These are phyloP conservation scores for Torulaspora microellipsoides DNA, from an alignment of 805 yeast species.

Conservation along the genomic window DNA sequence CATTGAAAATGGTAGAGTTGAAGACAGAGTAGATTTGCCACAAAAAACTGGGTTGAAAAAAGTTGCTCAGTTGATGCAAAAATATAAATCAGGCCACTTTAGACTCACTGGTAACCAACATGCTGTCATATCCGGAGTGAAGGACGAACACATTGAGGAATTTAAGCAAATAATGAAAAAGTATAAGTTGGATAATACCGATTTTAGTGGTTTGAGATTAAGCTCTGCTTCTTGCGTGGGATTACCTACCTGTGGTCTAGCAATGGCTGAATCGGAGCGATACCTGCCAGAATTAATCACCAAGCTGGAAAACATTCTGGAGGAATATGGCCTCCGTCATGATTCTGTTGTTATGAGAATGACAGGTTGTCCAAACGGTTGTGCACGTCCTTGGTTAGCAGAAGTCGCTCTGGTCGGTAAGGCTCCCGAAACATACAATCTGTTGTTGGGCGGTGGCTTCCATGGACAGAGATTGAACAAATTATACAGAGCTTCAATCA, in stretches of 20 bases:
- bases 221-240: slow-evolving; percentile 97
- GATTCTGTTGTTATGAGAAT: slow-evolving; percentile 94
- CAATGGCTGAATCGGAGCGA: slow-evolving; percentile 98
- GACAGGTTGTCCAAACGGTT: slow-evolving; percentile 99
- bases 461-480: slow-evolving; percentile 91
- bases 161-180: slow-evolving; percentile 62
- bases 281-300: slow-evolving; percentile 72
- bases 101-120: slow-evolving; percentile 96
- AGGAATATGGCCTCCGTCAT: slow-evolving; percentile 88
- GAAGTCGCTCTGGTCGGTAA: slow-evolving; percentile 95
- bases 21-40: slow-evolving; percentile 83
- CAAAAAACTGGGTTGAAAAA: slow-evolving; percentile 82
- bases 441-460: slow-evolving; percentile 94
- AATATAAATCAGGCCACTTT: slow-evolving; percentile 70
- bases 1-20: slow-evolving; percentile 95
- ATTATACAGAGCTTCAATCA: slow-evolving; percentile 79
- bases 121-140: slow-evolving; percentile 66
- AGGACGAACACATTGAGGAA: slow-evolving; percentile 58
- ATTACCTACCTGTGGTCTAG: slow-evolving; percentile 97
- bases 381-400: slow-evolving; percentile 98
- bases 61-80: slow-evolving; percentile 65
- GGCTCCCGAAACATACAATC: slow-evolving; percentile 87
- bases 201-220: slow-evolving; percentile 76
- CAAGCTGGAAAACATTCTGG: slow-evolving; percentile 80
- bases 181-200: slow-evolving; percentile 78